phyloP scores from a whole-genome alignment of 345 rosid species.

The Physaria fendleri region DNA sequence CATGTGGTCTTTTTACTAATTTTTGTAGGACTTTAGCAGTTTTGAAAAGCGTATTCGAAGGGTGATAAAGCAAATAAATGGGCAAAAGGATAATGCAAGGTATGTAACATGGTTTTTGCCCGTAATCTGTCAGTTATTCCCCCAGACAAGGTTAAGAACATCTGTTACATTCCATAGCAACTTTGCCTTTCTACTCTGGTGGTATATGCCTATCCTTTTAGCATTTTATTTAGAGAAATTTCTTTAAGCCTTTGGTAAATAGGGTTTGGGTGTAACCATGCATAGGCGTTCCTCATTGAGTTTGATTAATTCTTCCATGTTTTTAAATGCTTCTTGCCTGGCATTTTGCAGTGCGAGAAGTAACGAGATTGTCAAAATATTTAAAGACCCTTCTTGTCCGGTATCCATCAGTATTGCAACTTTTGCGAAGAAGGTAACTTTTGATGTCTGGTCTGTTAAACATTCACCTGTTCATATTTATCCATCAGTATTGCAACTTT shows the following conservation, averaged over 20 bases:
- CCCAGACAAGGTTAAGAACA: constrained; percentile 1
- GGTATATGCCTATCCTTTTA: not conserved
- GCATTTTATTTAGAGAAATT: not conserved
- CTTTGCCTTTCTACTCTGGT: not conserved
- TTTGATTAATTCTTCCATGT: not conserved
- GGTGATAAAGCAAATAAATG: constrained; percentile 57
- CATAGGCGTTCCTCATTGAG: not conserved
- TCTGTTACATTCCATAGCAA: not conserved
- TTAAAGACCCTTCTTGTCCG: constrained; percentile 60
- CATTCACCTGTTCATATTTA: not conserved
- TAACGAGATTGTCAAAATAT: constrained; percentile 53
- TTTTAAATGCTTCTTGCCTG: not conserved
- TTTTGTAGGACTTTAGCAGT: constrained; percentile 58
- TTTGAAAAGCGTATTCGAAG: constrained; percentile 57
- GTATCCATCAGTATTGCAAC: constrained; percentile 16
- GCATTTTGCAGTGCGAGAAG: constrained; percentile 40
- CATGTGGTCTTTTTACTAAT: constrained; percentile 4
- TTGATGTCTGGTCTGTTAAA: not conserved
- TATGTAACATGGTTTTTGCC: constrained; percentile 25
- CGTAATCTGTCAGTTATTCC: constrained; percentile 1
- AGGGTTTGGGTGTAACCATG: too few species aligned
- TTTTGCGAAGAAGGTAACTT: constrained; percentile 77
- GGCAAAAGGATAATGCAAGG: constrained; percentile 65
- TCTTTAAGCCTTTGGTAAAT: not conserved
- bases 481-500: constrained; percentile 31